Evolutionary conservation across 2,329 filamentous ascomycete species (phyloP), one percentile per base, ranked within the genome.

Genomic region (Colletotrichum eremochloae): DNA sequence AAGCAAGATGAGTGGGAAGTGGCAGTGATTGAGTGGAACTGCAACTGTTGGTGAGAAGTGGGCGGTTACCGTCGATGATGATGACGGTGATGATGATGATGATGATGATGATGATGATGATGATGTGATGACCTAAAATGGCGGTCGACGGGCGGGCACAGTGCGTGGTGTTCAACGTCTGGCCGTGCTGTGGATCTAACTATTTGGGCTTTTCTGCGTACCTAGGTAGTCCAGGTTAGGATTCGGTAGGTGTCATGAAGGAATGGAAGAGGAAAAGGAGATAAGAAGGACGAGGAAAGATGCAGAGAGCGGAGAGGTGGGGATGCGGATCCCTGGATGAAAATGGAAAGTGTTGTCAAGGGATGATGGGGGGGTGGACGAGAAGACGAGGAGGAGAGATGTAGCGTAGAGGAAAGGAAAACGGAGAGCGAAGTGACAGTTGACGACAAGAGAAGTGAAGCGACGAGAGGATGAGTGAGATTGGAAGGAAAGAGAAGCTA

Each of bases 331-430:
- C 60, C 44, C 31, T 29, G 48, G 11, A 42, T 33, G 18, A 24
- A 31, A 53, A 57, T 70, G 38, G 46, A 60, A 31, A 24, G 24
- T 24, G 36, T 12, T 42, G 29, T 53, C 15, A 44, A 66, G 38
- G 44, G 44, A 29, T n/a, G 40, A 24, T 29, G 44, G 31, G 31
- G 31, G 7, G 24, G 57, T 29, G 4, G 18, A 12, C 29, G 42
- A 12, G 6, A 36, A 29, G 44, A 56, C 9, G 12, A 31, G 56
- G 24, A 36, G 31, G 11, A 29, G 40, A 31, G 7, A 24, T 4
- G 52, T 24, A 38, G 20, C 33, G 50, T 24, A 46, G 38, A 46
- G 24, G 52, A 36, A 18, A 42, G 5, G 36, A 31, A 7, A 18
- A 18, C 15, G n/a, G 24, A 63, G 44, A 40, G 24, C 24, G 18